A percentile compares a stretch with the other conserved stretches of the same genome.
phyloP scores from a whole-genome alignment of 2,329 filamentous ascomycete genomes.

The Hirsutella rhossiliensis region DNA sequence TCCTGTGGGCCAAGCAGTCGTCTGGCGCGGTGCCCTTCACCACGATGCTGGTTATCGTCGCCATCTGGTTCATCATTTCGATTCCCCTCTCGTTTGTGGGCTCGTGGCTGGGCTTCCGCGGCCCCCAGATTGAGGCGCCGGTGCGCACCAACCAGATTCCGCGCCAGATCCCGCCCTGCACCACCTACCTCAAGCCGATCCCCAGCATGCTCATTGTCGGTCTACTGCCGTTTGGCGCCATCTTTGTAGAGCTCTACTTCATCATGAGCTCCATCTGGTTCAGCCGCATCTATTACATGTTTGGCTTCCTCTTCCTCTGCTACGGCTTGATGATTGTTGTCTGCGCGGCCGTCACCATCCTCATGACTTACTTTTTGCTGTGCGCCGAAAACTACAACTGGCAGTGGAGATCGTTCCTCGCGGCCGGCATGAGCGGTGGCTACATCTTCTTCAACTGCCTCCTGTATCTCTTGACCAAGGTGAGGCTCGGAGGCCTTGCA shows the following conservation, averaged over 20 bases:
- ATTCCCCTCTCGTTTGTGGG: constrained; percentile 82
- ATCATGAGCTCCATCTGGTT: constrained; percentile 99
- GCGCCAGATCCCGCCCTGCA: constrained; percentile 79
- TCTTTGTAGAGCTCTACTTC: constrained; percentile 97
- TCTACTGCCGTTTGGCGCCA: constrained; percentile 86
- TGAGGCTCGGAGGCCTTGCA: constrained; percentile 73
- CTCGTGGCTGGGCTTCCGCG: constrained; percentile 87
- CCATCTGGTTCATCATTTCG: constrained; percentile 95
- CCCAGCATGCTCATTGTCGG: constrained; percentile 89
- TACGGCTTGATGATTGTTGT: constrained; percentile 97
- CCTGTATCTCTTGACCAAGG: constrained; percentile 79
- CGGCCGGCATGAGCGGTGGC: constrained; percentile 76
- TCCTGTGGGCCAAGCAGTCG: constrained; percentile 87
- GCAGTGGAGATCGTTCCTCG: constrained; percentile 94
- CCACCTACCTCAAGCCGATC: constrained; percentile 72
- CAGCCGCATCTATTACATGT: constrained; percentile 99
- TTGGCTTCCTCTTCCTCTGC: constrained; percentile 95
- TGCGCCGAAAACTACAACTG: constrained; percentile 97
- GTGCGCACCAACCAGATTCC: constrained; percentile 97
- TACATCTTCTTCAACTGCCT: constrained; percentile 91
- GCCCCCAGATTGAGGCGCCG: constrained; percentile 58
- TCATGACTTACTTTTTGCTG: constrained; percentile 93
- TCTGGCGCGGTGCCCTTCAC: constrained; percentile 92
- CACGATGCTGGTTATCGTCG: constrained; percentile 88
- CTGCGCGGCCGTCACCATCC: constrained; percentile 78